These are phyloP conservation scores for Oryza glaberrima DNA, from an alignment of 176 grass and related monocot genomes.

Conservation along the genomic window DNA sequence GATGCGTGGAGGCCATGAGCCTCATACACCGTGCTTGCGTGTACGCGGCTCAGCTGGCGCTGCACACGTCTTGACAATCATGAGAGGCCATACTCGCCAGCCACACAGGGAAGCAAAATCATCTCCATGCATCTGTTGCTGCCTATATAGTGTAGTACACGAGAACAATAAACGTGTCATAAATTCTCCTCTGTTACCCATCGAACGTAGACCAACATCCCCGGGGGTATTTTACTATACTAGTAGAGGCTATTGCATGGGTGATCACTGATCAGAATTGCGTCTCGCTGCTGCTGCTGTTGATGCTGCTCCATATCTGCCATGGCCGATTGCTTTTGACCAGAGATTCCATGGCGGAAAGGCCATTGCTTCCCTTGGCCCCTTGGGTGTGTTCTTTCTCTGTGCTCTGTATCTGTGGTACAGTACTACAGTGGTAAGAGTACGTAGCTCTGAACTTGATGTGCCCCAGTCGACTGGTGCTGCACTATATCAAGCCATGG, in stretches of 20 bases:
- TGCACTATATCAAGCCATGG: constrained; percentile 24
- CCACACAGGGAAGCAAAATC: constrained; percentile 18
- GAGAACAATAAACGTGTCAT: constrained; percentile 31
- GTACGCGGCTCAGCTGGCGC: not conserved
- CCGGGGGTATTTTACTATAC: not conserved
- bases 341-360: constrained; percentile 30
- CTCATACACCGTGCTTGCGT: not conserved
- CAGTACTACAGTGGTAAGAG: not conserved
- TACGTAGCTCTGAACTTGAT: constrained; percentile 22
- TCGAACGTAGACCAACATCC: not conserved
- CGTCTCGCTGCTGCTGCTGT: not conserved
- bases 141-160: not conserved
- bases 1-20: not conserved
- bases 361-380: constrained; percentile 15
- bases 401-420: not conserved
- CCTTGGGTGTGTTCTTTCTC: not conserved
- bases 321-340: constrained; percentile 39
- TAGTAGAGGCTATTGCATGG: not conserved
- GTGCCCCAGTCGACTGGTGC: not conserved
- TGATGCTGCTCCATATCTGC: not conserved
- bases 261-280: not conserved
- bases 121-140: constrained; percentile 28
- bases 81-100: not conserved
- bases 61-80: constrained; percentile 7
- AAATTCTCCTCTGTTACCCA: constrained; percentile 29